Conservation (phyloP, 768 basidiomycete species). For the Leccinum rimulosum region DNA sequence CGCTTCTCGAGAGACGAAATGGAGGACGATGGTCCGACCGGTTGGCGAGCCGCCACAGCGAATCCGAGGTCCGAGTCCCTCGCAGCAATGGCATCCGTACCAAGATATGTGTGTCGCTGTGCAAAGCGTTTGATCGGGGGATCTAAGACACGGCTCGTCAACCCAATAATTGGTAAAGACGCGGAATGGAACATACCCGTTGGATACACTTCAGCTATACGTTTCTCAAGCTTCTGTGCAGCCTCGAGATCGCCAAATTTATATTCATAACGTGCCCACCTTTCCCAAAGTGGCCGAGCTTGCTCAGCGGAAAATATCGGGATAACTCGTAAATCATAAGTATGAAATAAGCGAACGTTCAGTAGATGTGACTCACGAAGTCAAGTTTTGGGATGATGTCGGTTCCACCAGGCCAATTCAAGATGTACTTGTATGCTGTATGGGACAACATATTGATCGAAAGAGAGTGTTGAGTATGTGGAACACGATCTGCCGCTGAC, state of each 20-base stretch:
- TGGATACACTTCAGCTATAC: conserved; percentile 86
- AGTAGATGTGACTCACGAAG: neutral
- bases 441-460: no score
- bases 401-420: neutral
- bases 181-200: conserved; percentile 50
- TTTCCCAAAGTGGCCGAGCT: conserved; percentile 88
- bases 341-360: neutral
- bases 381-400: neutral
- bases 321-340: conserved; percentile 52
- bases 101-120: conserved; percentile 68
- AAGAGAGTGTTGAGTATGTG: neutral
- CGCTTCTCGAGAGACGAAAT: conserved; percentile 31
- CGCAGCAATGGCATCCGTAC: conserved; percentile 84
- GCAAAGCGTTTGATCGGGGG: conserved; percentile 90
- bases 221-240: conserved; percentile 83
- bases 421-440: neutral
- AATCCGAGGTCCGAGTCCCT: conserved; percentile 75
- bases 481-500: neutral
- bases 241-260: conserved; percentile 91
- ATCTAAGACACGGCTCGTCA: conserved; percentile 43
- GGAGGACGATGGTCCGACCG: conserved; percentile 17
- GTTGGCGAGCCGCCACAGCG: conserved; percentile 43
- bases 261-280: conserved; percentile 95
- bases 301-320: conserved; percentile 72
- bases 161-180: neutral